Percentiles rank a stretch among this genome's conserved stretches.
Evolutionary conservation across 1,284 basidiomycete genomes (phyloP).

Genomic region (Megacollybia platyphylla): DNA sequence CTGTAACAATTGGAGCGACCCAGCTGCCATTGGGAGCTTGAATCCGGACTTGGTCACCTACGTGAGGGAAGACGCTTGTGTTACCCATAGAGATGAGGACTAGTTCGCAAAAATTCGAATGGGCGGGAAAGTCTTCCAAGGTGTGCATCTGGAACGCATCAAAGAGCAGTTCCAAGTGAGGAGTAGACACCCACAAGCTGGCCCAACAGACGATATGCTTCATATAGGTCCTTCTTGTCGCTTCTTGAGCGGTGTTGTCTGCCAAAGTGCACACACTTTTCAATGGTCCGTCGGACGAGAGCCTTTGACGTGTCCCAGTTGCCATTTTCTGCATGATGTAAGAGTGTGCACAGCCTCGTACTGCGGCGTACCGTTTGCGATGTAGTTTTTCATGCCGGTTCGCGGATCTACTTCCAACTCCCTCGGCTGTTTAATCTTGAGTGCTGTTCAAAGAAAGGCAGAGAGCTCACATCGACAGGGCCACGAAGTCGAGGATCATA

Average conservation of each 20-base stretch:
- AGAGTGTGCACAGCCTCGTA: neutral
- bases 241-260: slow-evolving; percentile 43
- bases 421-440: slow-evolving; percentile 22
- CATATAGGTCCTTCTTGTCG: slow-evolving; percentile 68
- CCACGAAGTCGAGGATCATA: slow-evolving; percentile 65
- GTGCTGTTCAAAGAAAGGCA: slow-evolving; percentile 1
- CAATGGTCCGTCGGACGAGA: slow-evolving; percentile 69
- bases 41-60: slow-evolving; percentile 73
- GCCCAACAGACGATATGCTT: slow-evolving; percentile 72
- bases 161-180: slow-evolving; percentile 1
- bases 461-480: slow-evolving; percentile 44
- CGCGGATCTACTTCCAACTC: slow-evolving; percentile 81
- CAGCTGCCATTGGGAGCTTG: slow-evolving; percentile 66
- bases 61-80: slow-evolving; percentile 76
- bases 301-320: slow-evolving; percentile 84
- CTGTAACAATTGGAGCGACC: slow-evolving; percentile 78
- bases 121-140: slow-evolving; percentile 80
- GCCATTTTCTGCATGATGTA: slow-evolving; percentile 38
- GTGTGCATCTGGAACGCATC: slow-evolving; percentile 52
- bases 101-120: slow-evolving; percentile 84
- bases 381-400: slow-evolving; percentile 95
- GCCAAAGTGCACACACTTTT: slow-evolving; percentile 57
- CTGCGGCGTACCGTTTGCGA: slow-evolving; percentile 55
- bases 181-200: slow-evolving; percentile 31
- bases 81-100: slow-evolving; percentile 68